Evolutionary conservation across 1,139 yeast species (phyloP).

Genomic region (Geotrichum histeridarum): DNA sequence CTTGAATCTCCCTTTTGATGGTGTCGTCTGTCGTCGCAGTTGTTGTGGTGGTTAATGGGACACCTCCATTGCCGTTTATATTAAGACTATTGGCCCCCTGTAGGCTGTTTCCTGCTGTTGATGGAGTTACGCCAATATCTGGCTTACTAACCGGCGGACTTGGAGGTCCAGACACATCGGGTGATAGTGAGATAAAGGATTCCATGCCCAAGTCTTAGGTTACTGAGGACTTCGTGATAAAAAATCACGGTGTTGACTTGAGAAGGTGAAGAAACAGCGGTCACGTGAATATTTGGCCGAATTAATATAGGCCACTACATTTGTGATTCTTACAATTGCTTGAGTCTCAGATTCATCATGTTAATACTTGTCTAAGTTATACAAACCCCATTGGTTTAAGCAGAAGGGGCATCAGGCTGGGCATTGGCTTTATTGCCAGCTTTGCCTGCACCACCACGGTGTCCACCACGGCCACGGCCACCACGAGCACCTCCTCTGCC

Average conservation of each 20-base stretch:
- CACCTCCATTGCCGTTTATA: background rate
- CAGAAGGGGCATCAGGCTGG: background rate
- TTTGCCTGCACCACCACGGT: conserved; percentile 16
- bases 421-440: background rate
- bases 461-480: conserved; percentile 10
- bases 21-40: background rate
- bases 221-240: no score
- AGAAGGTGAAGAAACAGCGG: no score
- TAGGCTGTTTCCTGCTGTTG: background rate
- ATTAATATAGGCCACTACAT: no score
- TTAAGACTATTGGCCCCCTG: background rate
- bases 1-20: background rate
- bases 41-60: background rate
- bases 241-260: no score
- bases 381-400: background rate
- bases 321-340: no score
- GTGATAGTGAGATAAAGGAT: conserved; percentile 18
- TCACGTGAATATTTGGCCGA: no score
- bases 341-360: background rate
- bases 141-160: background rate
- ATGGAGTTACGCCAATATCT: background rate
- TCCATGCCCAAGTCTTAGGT: conserved; percentile 9
- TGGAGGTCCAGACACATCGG: conserved; percentile 13
- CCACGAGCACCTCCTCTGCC: conserved; percentile 22
- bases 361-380: no score